Evolutionary conservation across 208 protist species (phyloP), one percentile per base, ranked within the genome.

Genomic region (Trypanosoma lewisi): DNA sequence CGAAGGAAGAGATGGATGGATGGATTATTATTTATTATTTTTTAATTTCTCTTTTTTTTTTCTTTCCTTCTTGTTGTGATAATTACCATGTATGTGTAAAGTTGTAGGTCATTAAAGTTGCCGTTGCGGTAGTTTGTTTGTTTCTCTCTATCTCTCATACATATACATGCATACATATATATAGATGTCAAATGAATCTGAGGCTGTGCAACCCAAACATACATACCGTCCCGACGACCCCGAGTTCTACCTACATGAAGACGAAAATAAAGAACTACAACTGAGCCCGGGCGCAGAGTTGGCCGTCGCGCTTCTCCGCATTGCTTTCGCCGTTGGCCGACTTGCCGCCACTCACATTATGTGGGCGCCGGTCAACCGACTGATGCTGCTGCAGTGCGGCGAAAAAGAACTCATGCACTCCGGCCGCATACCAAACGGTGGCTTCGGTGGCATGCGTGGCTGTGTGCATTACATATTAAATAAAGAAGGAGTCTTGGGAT

Each of bases 381-480:
- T 71, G 5, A 55, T 58, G 19, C 21, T 65, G n/a, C 36, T 71
- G 41, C 55, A 71, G 48, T 58, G 56, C 28, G 56, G 30, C 5
- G 36, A 65, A 49, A 48, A 56, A 21, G 47, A 63, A 60, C 66
- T 71, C 51, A 42, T 65, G 28, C 16, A 61, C n/a, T 44, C 57
- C 58, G 56, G 56, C 16, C 54, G 66, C 19, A 49, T 71, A 21
- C 45, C 55, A 27, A 4, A 33, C 33, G 66, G 34, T 28, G 56
- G 66, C 12, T 71, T 71, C 31, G 51, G 66, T 41, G 56, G 66
- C 23, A 60, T 65, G 25, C 66, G 50, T 31, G 51, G 51, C 4
- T 63, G 49, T 52, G 17, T 64, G 19, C 39, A 33, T 42, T 59
- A 67, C 30, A 68, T 63, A n/a, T n/a, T 65, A 14, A 51, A 16